A percentile compares a stretch with the other conserved stretches of the same genome.
Evolutionary conservation across 129 eudicot species (phyloP).

Genomic region (Flaveria linearis): DNA sequence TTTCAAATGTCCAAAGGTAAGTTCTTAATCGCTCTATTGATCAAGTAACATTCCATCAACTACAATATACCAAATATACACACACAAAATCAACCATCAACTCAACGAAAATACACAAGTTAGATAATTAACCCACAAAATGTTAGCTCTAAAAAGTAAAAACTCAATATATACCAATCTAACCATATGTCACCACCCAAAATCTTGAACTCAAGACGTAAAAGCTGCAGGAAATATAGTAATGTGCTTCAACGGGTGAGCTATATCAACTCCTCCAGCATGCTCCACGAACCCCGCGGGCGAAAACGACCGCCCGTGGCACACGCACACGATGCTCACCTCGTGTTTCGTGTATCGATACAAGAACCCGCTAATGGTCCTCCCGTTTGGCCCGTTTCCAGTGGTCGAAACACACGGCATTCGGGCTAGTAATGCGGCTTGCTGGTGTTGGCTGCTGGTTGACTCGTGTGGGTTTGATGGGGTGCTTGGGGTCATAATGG

Average conservation of each 20-base stretch:
- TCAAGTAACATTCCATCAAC: no score
- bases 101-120: no score
- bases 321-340: conserved; percentile 76
- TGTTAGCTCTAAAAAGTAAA: no score
- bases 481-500: no score
- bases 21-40: no score
- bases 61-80: no score
- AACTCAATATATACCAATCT: no score
- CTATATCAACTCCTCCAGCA: conserved; percentile 66
- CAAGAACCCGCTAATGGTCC: conserved; percentile 65
- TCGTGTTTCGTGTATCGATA: conserved; percentile 59
- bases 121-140: no score
- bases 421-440: conserved; percentile 24
- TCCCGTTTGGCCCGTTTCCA: conserved; percentile 82
- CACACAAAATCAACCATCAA: no score
- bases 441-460: conserved; percentile 3
- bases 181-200: no score
- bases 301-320: conserved; percentile 72
- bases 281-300: conserved; percentile 87
- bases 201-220: conserved; percentile 19
- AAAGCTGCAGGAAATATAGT: conserved; percentile 56
- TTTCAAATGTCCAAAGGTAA: no score
- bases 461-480: no score
- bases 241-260: conserved; percentile 70
- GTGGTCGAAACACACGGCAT: conserved; percentile 82